Percentiles rank a stretch among this genome's conserved stretches.
Conservation (phyloP, 495 filamentous ascomycete species). For the Aspergillus olivimuriae region DNA sequence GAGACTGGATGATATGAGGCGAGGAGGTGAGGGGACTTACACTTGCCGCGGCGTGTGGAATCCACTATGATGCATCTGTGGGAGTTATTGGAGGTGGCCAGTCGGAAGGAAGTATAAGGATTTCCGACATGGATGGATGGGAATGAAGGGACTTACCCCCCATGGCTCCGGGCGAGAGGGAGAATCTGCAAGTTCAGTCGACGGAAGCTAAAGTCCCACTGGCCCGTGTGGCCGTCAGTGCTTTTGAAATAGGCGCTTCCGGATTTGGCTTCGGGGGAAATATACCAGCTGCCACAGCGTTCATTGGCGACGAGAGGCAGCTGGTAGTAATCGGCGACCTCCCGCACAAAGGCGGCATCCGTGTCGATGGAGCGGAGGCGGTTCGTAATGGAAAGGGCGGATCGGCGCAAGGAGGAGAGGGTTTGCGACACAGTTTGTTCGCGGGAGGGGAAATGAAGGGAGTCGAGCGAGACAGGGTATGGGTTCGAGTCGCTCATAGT, state of each 20-base stretch:
- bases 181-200: slow-evolving; percentile 80
- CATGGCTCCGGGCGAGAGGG: slow-evolving; percentile 48
- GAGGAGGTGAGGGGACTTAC: slow-evolving; percentile 35
- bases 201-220: slow-evolving; percentile 83
- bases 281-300: slow-evolving; percentile 94
- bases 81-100: slow-evolving; percentile 6
- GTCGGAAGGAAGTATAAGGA: not conserved
- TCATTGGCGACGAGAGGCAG: slow-evolving; percentile 92
- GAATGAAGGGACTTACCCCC: slow-evolving; percentile 50
- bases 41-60: slow-evolving; percentile 88
- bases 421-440: slow-evolving; percentile 38
- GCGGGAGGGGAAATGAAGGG: slow-evolving; percentile 39
- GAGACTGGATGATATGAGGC: slow-evolving; percentile 10
- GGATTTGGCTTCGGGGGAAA: slow-evolving; percentile 55
- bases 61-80: slow-evolving; percentile 84
- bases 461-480: slow-evolving; percentile 32
- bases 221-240: slow-evolving; percentile 85
- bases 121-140: not conserved
- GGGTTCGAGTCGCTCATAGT: slow-evolving; percentile 19
- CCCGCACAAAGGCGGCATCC: slow-evolving; percentile 61
- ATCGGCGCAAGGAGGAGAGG: slow-evolving; percentile 54
- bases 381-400: slow-evolving; percentile 72
- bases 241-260: slow-evolving; percentile 93
- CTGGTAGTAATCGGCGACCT: slow-evolving; percentile 43
- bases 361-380: slow-evolving; percentile 66